These are phyloP conservation scores for Ogataea populi-albae DNA, from an alignment of 805 yeast species.

Conservation along the genomic window DNA sequence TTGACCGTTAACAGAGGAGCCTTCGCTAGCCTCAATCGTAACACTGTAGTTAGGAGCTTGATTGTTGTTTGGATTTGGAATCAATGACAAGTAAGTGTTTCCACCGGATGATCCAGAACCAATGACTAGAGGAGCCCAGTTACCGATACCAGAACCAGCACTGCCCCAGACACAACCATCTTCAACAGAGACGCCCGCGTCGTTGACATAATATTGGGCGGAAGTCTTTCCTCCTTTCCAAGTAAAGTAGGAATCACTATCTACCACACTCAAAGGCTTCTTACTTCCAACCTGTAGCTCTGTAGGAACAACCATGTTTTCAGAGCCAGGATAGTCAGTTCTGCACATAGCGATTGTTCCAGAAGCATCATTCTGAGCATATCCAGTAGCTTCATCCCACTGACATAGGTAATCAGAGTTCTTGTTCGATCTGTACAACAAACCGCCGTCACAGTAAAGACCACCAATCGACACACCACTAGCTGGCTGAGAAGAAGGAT, in stretches of 20 bases:
- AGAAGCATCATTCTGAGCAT: constrained; percentile 60
- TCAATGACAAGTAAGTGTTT: constrained; percentile 78
- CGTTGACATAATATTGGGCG: constrained; percentile 95
- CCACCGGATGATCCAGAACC: constrained; percentile 86
- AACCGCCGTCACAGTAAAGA: constrained; percentile 78
- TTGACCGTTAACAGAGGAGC: constrained; percentile 36
- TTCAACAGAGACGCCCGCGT: constrained; percentile 86
- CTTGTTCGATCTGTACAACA: constrained; percentile 76
- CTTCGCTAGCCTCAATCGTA: constrained; percentile 39
- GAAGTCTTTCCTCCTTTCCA: constrained; percentile 86
- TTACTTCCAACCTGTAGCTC: constrained; percentile 64
- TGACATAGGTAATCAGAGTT: constrained; percentile 70
- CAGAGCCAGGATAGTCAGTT: constrained; percentile 99
- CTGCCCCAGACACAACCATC: constrained; percentile 97
- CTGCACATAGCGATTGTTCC: constrained; percentile 86
- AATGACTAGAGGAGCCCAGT: constrained; percentile 96
- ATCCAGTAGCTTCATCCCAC: constrained; percentile 76
- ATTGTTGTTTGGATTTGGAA: constrained; percentile 91
- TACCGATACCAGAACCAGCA: constrained; percentile 77
- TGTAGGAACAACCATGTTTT: constrained; percentile 96
- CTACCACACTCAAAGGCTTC: constrained; percentile 73
- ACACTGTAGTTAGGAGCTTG: constrained; percentile 56
- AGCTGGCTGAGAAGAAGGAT: constrained; percentile 87
- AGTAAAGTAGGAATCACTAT: constrained; percentile 69
- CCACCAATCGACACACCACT: constrained; percentile 95